These are phyloP conservation scores for Pachysandra terminalis DNA, from an alignment of 164 flowering plant species.

Conservation along the genomic window DNA sequence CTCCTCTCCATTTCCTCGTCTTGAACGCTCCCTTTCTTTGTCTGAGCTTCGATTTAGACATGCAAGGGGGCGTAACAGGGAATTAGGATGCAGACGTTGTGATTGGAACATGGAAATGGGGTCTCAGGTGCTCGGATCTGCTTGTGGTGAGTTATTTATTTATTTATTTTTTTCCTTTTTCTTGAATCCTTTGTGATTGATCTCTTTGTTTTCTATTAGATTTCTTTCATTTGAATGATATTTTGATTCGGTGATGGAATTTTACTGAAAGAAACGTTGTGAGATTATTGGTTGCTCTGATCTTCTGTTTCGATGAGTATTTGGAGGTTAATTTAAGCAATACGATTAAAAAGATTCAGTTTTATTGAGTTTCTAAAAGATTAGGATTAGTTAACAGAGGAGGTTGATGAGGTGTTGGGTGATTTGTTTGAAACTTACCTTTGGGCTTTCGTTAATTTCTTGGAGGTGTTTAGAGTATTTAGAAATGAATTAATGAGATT, in stretches of 20 bases:
- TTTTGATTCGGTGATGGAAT: neutral
- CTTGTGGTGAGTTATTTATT: neutral
- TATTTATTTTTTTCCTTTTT: neutral
- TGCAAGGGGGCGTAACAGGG: neutral
- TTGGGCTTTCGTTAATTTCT: neutral
- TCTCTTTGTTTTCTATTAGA: neutral
- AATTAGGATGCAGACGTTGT: neutral
- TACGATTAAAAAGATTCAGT: neutral
- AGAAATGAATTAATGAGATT: neutral
- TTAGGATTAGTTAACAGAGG: neutral
- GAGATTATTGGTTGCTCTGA: neutral
- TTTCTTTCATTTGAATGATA: neutral
- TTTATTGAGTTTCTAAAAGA: too few species aligned
- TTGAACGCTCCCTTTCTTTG: neutral
- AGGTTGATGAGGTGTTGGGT: neutral
- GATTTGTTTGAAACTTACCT: neutral
- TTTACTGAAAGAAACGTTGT: neutral
- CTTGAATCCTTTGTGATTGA: neutral
- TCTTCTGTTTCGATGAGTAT: neutral
- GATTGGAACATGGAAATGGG: neutral
- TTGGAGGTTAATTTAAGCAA: neutral
- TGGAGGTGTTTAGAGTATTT: neutral
- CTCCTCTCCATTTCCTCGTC: neutral
- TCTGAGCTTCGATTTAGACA: constrained; percentile 4
- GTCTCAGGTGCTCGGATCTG: constrained; percentile 9